These are phyloP conservation scores for Debaryomyces prosopidis DNA, from an alignment of 805 yeast genomes.

Conservation along the genomic window DNA sequence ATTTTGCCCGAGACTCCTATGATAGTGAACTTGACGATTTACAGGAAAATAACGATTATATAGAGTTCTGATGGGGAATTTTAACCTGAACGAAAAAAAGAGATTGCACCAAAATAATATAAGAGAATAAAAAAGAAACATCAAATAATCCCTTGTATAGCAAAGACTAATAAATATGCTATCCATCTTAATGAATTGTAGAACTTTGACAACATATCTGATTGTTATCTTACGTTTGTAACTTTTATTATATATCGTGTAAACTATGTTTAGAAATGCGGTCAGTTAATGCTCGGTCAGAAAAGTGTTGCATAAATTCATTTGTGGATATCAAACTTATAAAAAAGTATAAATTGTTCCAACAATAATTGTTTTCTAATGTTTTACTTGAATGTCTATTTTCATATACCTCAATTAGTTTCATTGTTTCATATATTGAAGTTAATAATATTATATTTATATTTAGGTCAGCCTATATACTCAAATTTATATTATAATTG, in stretches of 20 bases:
- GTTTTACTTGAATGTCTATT: too few species aligned
- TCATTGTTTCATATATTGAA: not conserved
- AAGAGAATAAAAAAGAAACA: not conserved
- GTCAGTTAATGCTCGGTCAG: not conserved
- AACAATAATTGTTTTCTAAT: too few species aligned
- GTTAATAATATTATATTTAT: not conserved
- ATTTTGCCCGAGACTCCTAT: not conserved
- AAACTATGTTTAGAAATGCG: too few species aligned
- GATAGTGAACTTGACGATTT: constrained; percentile 15
- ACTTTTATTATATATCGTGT: too few species aligned
- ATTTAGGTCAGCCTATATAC: not conserved
- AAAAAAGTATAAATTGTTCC: not conserved
- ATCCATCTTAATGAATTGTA: not conserved
- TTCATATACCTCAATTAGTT: too few species aligned
- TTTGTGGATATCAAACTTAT: constrained; percentile 1
- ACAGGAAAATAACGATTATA: constrained; percentile 24
- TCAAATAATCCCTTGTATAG: not conserved
- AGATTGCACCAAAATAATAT: too few species aligned
- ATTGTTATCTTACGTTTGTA: too few species aligned
- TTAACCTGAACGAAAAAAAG: too few species aligned
- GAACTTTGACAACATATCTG: too few species aligned
- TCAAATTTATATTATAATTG: not conserved
- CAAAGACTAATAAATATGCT: not conserved
- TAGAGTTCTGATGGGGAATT: constrained; percentile 12
- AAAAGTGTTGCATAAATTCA: constrained; percentile 1